phyloP scores from a whole-genome alignment of 257 asterid genomes.

The Solanum arcanum region DNA sequence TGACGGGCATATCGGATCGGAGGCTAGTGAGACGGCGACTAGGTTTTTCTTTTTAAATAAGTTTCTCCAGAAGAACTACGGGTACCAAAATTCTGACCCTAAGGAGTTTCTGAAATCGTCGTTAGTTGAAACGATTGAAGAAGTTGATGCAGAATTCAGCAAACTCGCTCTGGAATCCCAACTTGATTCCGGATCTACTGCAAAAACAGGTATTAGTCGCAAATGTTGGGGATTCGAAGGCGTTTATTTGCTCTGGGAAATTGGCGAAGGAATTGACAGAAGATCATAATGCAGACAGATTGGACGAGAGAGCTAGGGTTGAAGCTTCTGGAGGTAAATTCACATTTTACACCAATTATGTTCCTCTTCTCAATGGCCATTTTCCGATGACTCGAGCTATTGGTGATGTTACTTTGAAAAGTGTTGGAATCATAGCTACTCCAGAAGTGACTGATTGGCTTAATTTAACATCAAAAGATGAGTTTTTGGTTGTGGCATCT shows the following conservation, averaged over 20 bases:
- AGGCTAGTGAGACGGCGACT: not conserved
- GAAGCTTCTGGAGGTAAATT: not conserved
- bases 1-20: not conserved
- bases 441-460: not conserved
- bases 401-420: not conserved
- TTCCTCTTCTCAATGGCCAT: not conserved
- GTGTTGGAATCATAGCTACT: not conserved
- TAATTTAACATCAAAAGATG: not conserved
- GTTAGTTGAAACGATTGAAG: not conserved
- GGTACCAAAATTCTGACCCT: not conserved
- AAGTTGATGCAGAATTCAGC: not conserved
- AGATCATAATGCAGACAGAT: not conserved
- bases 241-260: not conserved
- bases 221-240: not conserved
- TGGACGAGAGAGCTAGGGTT: not conserved
- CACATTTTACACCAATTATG: not conserved
- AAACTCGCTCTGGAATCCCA: not conserved
- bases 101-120: not conserved
- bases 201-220: not conserved
- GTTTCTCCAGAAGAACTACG: not conserved
- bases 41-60: not conserved
- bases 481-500: not conserved
- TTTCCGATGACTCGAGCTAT: not conserved
- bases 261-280: not conserved
- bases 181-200: not conserved